Percentiles rank a stretch among this genome's conserved stretches.
Conservation (phyloP, 2,329 filamentous ascomycete genomes). For the Colletotrichum agaves region DNA sequence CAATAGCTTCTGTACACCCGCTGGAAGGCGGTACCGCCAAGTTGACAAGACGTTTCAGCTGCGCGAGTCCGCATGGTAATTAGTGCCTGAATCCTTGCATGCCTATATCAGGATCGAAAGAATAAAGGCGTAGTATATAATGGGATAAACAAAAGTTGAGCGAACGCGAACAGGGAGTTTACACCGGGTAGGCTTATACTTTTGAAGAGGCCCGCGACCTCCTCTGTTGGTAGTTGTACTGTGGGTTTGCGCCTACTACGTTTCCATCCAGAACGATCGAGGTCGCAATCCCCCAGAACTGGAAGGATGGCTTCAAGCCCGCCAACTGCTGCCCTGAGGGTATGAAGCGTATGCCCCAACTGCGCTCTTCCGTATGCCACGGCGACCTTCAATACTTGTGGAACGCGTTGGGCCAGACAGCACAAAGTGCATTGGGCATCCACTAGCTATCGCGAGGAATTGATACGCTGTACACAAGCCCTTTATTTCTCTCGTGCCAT, state of each 20-base stretch:
- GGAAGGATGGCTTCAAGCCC: slow-evolving; percentile 28
- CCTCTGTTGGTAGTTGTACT: too few species aligned
- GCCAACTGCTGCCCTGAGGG: slow-evolving; percentile 53
- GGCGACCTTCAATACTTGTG: slow-evolving; percentile 36
- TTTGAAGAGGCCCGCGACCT: slow-evolving; percentile 5
- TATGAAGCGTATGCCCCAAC: slow-evolving; percentile 58
- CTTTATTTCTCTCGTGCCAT: neutral
- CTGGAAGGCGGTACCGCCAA: too few species aligned
- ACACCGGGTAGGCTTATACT: too few species aligned
- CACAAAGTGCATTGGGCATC: too few species aligned
- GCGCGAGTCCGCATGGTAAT: neutral
- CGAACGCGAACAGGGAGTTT: too few species aligned
- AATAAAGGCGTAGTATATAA: neutral
- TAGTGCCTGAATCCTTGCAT: neutral
- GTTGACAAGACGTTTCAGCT: slow-evolving; percentile 14
- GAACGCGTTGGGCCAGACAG: too few species aligned
- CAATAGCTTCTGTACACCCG: neutral
- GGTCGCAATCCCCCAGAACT: slow-evolving; percentile 53
- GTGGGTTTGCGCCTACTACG: slow-evolving; percentile 55
- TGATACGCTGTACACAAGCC: neutral
- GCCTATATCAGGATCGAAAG: neutral
- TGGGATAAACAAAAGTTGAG: slow-evolving; percentile 11
- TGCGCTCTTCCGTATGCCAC: slow-evolving; percentile 59
- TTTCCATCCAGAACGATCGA: slow-evolving; percentile 53
- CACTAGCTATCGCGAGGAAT: too few species aligned